Base-by-base conservation (phyloP, 2,329 filamentous ascomycete species). In the Aspergillus sp. region DNA sequence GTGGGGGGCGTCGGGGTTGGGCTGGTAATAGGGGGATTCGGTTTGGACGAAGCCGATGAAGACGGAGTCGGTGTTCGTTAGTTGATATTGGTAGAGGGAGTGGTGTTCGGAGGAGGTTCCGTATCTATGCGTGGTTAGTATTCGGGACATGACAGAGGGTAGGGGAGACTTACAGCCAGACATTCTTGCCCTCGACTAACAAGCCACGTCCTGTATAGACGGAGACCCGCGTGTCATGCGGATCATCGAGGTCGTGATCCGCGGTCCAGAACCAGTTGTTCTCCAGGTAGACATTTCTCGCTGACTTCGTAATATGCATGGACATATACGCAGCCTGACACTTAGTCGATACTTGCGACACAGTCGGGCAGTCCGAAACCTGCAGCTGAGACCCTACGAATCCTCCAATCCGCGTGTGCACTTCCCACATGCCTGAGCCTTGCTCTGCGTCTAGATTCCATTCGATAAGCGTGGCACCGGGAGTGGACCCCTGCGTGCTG, bases 401-500 rank as follows among this genome's bases (percentile, higher is more conserved):
- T 3, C 78, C 78, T 2, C 71, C 75, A 46, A 79, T 72, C 4
- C 76, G 69, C 19, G 74, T 67, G 53, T 79, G 77, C 1, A 75
- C 72, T 50, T 79, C 77, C 78, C 78, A 82, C 64, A 85, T 75
- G 12, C 79, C 82, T 3, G 67, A 66, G 20, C 61, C 65, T 35
- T 55, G 53, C 3, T 71, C 71, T 2, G 76, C 75, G 32, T 71
- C 72, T 13, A 90, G 71, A 62, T 90, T 90, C 74, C 83, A 90
- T 61, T 90, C 77, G 49, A 90, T 80, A 5, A 90, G 70, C 6
- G 84, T 74, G 1, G 86, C 86, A 4, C 87, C 87, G 1, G 81
- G 75, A 6, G 82, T 75, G 22, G 82, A 69, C 1, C 86, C 86
- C 48, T 80, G 75, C 0, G 84, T 88, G 47, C 81, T 82, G 12